phyloP scores from a whole-genome alignment of 2,329 filamentous ascomycete species.

The Ophiostoma pallidulum region DNA sequence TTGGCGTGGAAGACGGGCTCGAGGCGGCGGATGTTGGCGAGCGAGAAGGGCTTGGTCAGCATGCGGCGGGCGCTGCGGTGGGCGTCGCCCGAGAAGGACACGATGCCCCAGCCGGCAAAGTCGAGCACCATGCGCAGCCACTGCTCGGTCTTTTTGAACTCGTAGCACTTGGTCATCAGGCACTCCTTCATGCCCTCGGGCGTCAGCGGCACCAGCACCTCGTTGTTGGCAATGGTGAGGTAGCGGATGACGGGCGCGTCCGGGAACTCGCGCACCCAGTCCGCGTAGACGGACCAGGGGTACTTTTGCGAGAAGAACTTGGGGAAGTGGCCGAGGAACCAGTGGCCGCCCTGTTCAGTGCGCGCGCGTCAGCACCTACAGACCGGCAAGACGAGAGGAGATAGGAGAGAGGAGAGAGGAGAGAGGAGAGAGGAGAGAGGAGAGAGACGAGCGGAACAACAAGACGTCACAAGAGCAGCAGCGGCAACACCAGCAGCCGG shows the following conservation, averaged over 20 bases:
- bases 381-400: too few species aligned
- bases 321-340: constrained; percentile 13
- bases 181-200: constrained; percentile 28
- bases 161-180: constrained; percentile 29
- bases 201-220: constrained; percentile 31
- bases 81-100: constrained; percentile 7
- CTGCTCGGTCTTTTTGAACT: constrained; percentile 20
- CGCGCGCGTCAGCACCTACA: neutral
- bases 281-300: constrained; percentile 11
- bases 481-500: too few species aligned
- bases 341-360: constrained; percentile 9
- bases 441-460: too few species aligned
- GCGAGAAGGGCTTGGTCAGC: constrained; percentile 24
- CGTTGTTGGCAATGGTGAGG: constrained; percentile 26
- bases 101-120: constrained; percentile 12
- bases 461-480: too few species aligned
- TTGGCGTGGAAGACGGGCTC: constrained; percentile 30
- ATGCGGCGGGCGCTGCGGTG: constrained; percentile 15
- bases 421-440: too few species aligned
- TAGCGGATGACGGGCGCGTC: constrained; percentile 30
- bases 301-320: constrained; percentile 8
- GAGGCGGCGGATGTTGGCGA: constrained; percentile 29
- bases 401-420: too few species aligned
- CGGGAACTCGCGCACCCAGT: constrained; percentile 13
- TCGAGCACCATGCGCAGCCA: constrained; percentile 25